phyloP scores from a whole-genome alignment of 352 stramenopile species.

The Aphanomyces euteiches region DNA sequence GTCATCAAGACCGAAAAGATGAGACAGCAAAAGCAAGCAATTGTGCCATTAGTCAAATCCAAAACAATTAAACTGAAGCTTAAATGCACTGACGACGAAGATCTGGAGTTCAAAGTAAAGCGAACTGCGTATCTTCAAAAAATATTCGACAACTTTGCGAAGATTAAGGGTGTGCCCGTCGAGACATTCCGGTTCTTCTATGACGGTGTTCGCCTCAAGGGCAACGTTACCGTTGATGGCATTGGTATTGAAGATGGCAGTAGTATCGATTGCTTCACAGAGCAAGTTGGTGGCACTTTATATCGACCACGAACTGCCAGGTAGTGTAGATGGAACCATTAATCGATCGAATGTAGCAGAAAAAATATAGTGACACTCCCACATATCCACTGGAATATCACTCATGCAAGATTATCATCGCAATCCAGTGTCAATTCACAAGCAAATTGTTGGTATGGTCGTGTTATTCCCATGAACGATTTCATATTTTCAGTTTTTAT shows the following conservation, averaged over 20 bases:
- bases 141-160: slow-evolving; percentile 22
- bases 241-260: neutral
- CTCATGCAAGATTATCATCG: too few relatives aligned
- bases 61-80: slow-evolving; percentile 1
- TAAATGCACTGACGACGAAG: slow-evolving; percentile 11
- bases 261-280: slow-evolving; percentile 20
- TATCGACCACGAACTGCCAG: too few relatives aligned
- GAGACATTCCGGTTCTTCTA: slow-evolving; percentile 11
- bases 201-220: slow-evolving; percentile 3
- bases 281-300: slow-evolving; percentile 14
- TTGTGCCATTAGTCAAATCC: neutral
- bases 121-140: neutral
- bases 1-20: too few relatives aligned
- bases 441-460: too few relatives aligned
- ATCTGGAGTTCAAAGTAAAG: slow-evolving; percentile 14
- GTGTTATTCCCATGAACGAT: too few relatives aligned
- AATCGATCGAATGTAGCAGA: too few relatives aligned
- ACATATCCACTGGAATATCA: too few relatives aligned
- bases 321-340: too few relatives aligned
- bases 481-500: too few relatives aligned
- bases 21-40: neutral
- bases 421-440: too few relatives aligned
- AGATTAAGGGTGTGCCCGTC: slow-evolving; percentile 7
- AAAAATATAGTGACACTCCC: too few relatives aligned
- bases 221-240: neutral